Evolutionary conservation across 208 protist genomes (phyloP).

Genomic region (Kentomonas sorsogonicus): DNA sequence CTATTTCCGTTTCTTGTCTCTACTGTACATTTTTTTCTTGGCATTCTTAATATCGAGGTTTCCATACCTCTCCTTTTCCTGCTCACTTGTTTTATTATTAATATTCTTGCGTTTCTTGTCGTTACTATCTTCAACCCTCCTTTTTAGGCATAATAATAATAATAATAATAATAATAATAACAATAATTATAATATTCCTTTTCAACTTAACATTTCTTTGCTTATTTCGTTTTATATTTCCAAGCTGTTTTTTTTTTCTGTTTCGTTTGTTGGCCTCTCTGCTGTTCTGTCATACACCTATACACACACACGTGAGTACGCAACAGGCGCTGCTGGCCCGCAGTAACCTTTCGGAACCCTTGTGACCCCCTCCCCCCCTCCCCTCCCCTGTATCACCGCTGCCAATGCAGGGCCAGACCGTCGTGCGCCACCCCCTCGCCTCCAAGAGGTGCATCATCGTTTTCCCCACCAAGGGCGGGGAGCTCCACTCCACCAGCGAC

Average conservation of each 20-base stretch:
- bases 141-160: too few relatives aligned
- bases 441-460: slow-evolving; percentile 71
- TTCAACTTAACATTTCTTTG: background rate
- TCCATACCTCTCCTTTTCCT: too few relatives aligned
- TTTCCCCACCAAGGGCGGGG: slow-evolving; percentile 38
- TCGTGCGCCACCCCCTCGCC: slow-evolving; percentile 66
- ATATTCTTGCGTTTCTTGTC: slow-evolving; percentile 6
- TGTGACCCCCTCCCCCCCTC: background rate
- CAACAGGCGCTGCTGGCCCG: background rate
- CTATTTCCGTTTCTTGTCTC: background rate
- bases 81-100: too few relatives aligned
- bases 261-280: background rate
- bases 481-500: slow-evolving; percentile 16
- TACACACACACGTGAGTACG: background rate
- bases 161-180: too few relatives aligned
- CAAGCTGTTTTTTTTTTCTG: slow-evolving; percentile 6
- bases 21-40: slow-evolving; percentile 5
- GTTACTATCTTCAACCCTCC: background rate
- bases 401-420: slow-evolving; percentile 24
- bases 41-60: background rate
- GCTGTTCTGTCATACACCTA: background rate
- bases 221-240: background rate
- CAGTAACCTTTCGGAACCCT: too few relatives aligned
- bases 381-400: background rate
- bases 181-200: too few relatives aligned